These are phyloP conservation scores for Ganoderma leucocontextum DNA, from an alignment of 1,284 basidiomycete species.

Conservation along the genomic window DNA sequence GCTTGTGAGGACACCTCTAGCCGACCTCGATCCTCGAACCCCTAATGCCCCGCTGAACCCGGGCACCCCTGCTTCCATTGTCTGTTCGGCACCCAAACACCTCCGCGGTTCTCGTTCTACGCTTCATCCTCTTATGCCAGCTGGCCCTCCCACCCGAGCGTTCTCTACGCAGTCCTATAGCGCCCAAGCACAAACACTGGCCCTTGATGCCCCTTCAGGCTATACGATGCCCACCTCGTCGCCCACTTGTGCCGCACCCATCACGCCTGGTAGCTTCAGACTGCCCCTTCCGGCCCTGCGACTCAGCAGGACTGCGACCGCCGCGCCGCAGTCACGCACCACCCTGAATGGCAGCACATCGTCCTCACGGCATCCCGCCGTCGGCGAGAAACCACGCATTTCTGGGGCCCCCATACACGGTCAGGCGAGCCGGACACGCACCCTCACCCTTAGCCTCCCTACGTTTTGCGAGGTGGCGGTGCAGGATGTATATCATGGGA, in stretches of 20 bases:
- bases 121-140: too few relatives aligned
- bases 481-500: background rate
- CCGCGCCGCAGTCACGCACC: background rate
- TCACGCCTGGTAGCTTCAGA: constrained; percentile 3
- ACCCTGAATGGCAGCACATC: background rate
- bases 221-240: background rate
- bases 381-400: background rate
- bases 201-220: background rate
- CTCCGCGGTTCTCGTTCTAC: background rate
- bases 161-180: background rate
- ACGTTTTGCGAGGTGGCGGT: background rate
- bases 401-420: background rate
- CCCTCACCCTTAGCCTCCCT: background rate
- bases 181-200: background rate
- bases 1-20: constrained; percentile 17
- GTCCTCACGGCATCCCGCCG: background rate
- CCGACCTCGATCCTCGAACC: constrained; percentile 9
- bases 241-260: background rate
- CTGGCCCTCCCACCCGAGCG: background rate
- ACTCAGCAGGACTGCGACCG: background rate
- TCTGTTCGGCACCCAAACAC: background rate
- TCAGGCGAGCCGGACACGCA: background rate
- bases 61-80: background rate
- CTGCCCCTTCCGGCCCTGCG: background rate
- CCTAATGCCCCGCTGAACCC: background rate